These are phyloP conservation scores for Gaeumannomyces tritici DNA, from an alignment of 2,329 filamentous ascomycete species.

Conservation along the genomic window DNA sequence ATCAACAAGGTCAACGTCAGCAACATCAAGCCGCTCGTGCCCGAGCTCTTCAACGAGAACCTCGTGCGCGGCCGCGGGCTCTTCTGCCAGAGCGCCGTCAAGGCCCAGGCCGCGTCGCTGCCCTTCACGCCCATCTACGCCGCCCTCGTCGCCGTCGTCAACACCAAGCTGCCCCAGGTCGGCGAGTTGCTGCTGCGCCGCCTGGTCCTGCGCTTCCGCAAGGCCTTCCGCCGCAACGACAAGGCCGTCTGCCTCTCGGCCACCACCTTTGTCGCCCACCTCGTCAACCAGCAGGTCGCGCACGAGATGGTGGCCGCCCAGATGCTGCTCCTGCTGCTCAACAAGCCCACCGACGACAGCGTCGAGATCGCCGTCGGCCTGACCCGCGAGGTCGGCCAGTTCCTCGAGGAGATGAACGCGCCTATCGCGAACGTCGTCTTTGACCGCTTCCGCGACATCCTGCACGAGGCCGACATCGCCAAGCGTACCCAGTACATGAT, in stretches of 20 bases:
- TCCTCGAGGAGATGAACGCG: conserved; percentile 89
- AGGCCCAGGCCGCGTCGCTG: conserved; percentile 90
- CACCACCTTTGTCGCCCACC: conserved; percentile 88
- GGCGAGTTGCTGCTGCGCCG: conserved; percentile 83
- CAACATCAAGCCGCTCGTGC: conserved; percentile 96
- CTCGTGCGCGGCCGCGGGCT: conserved; percentile 81
- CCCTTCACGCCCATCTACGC: conserved; percentile 96
- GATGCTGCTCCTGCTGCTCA: conserved; percentile 80
- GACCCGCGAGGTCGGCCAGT: conserved; percentile 86
- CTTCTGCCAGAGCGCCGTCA: conserved; percentile 96
- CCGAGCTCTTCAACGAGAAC: conserved; percentile 93
- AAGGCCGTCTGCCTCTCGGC: conserved; percentile 90
- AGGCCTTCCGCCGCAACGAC: conserved; percentile 93
- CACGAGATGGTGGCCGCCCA: conserved; percentile 91
- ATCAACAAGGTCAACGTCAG: conserved; percentile 99
- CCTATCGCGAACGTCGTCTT: conserved; percentile 84
- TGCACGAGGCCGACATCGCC: conserved; percentile 95
- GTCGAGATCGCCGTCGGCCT: conserved; percentile 95
- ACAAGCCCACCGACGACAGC: conserved; percentile 94
- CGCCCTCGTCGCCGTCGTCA: conserved; percentile 91
- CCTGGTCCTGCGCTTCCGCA: conserved; percentile 84
- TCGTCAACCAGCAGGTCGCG: conserved; percentile 92
- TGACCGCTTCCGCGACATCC: conserved; percentile 88
- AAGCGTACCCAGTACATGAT: conserved; percentile 99
- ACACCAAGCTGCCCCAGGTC: conserved; percentile 91